Evolutionary conservation across 1,139 yeast species (phyloP).

Genomic region (Scheffersomyces stambukii): DNA sequence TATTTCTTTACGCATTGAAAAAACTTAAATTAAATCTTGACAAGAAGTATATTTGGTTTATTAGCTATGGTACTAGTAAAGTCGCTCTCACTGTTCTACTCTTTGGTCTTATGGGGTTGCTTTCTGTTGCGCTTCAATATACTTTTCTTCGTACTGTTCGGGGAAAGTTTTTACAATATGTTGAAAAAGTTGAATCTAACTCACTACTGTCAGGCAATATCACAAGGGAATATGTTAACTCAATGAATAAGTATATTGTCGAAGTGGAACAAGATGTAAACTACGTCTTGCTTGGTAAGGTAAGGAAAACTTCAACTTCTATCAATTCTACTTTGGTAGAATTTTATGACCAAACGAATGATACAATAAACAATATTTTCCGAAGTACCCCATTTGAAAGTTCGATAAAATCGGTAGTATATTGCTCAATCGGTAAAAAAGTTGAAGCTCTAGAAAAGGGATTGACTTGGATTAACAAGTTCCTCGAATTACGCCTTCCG

Average conservation of each 20-base stretch:
- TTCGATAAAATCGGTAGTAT: constrained; percentile 64
- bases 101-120: constrained; percentile 45
- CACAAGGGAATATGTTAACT: constrained; percentile 13
- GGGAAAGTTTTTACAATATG: too few relatives aligned
- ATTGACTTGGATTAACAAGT: constrained; percentile 69
- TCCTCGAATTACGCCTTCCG: constrained; percentile 62
- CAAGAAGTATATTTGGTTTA: constrained; percentile 35
- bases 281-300: constrained; percentile 62
- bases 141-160: constrained; percentile 32
- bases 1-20: constrained; percentile 6
- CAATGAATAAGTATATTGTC: constrained; percentile 21
- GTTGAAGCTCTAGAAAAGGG: constrained; percentile 63
- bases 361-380: constrained; percentile 43
- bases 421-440: constrained; percentile 77
- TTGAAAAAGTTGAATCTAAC: too few relatives aligned
- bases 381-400: constrained; percentile 61
- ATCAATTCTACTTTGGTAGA: constrained; percentile 49
- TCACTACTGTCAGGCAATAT: constrained; percentile 4
- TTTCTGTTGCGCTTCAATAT: constrained; percentile 46
- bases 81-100: constrained; percentile 41
- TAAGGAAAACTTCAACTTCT: constrained; percentile 45
- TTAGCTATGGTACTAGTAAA: constrained; percentile 46
- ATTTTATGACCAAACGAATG: constrained; percentile 25
- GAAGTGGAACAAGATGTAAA: constrained; percentile 46
- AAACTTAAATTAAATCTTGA: constrained; percentile 6